These are phyloP conservation scores for Colletotrichum sp. DNA, from an alignment of 2,329 filamentous ascomycete species.

Conservation along the genomic window DNA sequence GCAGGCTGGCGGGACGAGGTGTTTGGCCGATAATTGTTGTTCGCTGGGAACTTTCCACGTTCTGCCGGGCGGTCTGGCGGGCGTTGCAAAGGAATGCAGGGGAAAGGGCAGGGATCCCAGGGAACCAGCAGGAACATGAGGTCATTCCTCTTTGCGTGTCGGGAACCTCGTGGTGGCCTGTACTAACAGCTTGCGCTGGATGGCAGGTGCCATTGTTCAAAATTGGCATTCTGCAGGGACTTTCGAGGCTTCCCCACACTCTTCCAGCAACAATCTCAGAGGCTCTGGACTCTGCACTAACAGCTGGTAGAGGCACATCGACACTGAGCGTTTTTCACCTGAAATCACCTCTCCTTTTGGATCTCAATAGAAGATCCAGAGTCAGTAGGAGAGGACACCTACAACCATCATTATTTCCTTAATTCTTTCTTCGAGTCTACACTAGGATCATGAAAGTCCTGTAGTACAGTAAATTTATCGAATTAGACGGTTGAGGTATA, in stretches of 20 bases:
- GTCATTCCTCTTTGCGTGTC: constrained; percentile 2
- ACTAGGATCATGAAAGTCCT: no score
- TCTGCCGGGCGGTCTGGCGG: constrained; percentile 39
- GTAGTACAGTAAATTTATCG: background rate
- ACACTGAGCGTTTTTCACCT: background rate
- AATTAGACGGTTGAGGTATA: background rate
- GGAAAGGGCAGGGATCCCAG: constrained; percentile 5
- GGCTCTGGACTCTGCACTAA: background rate
- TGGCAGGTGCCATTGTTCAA: background rate
- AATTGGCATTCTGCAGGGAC: background rate
- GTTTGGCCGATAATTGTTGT: constrained; percentile 1
- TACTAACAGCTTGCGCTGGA: background rate
- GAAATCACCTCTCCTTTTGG: background rate
- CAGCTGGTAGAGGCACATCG: background rate
- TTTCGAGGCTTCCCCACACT: background rate
- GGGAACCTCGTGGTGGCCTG: background rate
- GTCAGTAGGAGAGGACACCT: background rate
- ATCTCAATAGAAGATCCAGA: background rate
- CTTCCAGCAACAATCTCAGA: background rate
- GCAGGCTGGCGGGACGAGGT: constrained; percentile 6
- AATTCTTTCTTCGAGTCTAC: background rate
- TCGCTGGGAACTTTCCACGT: constrained; percentile 27
- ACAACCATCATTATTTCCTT: background rate
- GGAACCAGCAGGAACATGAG: constrained; percentile 10
- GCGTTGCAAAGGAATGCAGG: background rate